phyloP scores from a whole-genome alignment of 495 filamentous ascomycete genomes.

The Astrocystis sublimbata region DNA sequence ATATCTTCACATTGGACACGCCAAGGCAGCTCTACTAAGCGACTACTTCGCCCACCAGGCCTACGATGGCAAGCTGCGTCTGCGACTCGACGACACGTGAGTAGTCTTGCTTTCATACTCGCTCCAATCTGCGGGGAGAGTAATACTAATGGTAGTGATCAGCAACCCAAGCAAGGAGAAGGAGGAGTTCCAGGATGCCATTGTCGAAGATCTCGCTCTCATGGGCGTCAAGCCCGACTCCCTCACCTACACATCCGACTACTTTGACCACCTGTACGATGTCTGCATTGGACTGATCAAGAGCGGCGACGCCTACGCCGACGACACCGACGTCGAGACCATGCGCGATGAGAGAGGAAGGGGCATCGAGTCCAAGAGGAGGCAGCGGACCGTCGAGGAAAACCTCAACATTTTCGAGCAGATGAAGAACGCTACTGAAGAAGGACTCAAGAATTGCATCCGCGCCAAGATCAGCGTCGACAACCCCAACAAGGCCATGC shows the following conservation, averaged over 20 bases:
- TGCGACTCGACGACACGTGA: conserved; percentile 75
- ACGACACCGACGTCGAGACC: conserved; percentile 70
- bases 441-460: conserved; percentile 71
- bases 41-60: conserved; percentile 79
- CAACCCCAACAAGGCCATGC: conserved; percentile 71
- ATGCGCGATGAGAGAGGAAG: conserved; percentile 70
- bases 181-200: conserved; percentile 69
- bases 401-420: conserved; percentile 71
- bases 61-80: conserved; percentile 72
- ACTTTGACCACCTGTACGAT: conserved; percentile 81
- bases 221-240: conserved; percentile 71
- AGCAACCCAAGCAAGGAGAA: conserved; percentile 79
- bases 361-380: conserved; percentile 65
- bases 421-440: conserved; percentile 70
- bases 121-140: no score
- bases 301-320: conserved; percentile 72
- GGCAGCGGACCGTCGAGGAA: conserved; percentile 66
- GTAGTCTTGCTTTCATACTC: no score
- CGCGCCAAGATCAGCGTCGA: conserved; percentile 80
- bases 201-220: conserved; percentile 73
- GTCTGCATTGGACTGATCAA: conserved; percentile 80
- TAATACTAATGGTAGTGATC: no score
- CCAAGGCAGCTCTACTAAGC: conserved; percentile 82
- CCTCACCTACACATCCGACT: conserved; percentile 73
- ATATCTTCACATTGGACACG: conserved; percentile 90